Conservation (phyloP, 495 filamentous ascomycete species). For the Lepraria neglecta region DNA sequence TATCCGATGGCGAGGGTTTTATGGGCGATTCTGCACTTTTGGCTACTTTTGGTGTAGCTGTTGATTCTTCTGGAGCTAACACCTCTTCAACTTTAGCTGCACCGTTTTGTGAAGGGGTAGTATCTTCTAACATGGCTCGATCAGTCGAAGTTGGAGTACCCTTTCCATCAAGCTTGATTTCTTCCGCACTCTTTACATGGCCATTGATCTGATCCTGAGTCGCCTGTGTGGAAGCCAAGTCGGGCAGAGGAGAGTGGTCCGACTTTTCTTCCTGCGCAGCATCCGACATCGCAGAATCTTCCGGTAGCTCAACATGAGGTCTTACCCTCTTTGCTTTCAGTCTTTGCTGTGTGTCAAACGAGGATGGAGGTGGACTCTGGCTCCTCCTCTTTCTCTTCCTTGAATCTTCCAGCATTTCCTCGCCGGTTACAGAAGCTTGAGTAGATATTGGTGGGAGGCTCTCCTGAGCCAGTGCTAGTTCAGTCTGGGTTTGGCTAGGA, state of each 20-base stretch:
- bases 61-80: neutral
- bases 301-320: constrained; percentile 32
- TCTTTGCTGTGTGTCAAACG: constrained; percentile 41
- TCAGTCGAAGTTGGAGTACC: neutral
- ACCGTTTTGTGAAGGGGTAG: neutral
- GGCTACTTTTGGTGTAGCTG: neutral
- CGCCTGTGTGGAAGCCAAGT: neutral
- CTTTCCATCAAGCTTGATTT: neutral
- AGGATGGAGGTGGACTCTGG: constrained; percentile 56
- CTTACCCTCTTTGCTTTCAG: constrained; percentile 35
- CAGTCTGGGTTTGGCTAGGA: constrained; percentile 1
- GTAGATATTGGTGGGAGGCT: constrained; percentile 27
- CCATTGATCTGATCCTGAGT: constrained; percentile 6
- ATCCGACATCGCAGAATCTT: constrained; percentile 23
- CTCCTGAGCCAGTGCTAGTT: constrained; percentile 29
- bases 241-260: constrained; percentile 21
- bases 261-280: constrained; percentile 26
- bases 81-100: neutral
- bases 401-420: constrained; percentile 50
- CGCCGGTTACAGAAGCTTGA: constrained; percentile 17
- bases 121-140: neutral
- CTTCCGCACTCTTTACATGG: neutral
- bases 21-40: constrained; percentile 18
- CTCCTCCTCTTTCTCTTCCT: constrained; percentile 72
- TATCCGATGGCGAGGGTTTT: constrained; percentile 27